These are phyloP conservation scores for Capsella rubella DNA, from an alignment of 441 rosid genomes.

Conservation along the genomic window DNA sequence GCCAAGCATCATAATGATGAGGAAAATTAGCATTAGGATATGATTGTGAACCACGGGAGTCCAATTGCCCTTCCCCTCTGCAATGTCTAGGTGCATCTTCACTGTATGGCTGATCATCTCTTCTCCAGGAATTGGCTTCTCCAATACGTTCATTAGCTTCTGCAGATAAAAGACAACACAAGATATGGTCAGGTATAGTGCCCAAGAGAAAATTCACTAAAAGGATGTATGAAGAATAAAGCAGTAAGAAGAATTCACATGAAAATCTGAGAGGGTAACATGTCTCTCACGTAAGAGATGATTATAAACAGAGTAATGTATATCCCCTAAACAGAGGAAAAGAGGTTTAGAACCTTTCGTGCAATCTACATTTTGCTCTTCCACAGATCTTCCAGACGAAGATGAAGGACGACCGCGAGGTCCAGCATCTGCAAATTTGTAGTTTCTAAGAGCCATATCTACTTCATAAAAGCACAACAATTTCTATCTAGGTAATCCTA, in stretches of 20 bases:
- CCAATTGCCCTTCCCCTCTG: slow-evolving; percentile 76
- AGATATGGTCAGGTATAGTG: slow-evolving; percentile 16
- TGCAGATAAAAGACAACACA: slow-evolving; percentile 41
- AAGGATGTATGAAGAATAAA: slow-evolving; percentile 7
- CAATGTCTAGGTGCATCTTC: slow-evolving; percentile 67
- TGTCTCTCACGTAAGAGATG: slow-evolving; percentile 18
- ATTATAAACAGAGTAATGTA: slow-evolving; percentile 7
- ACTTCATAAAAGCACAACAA: slow-evolving; percentile 24
- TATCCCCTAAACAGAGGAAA: slow-evolving; percentile 23
- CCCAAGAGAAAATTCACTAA: slow-evolving; percentile 14
- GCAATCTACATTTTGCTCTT: slow-evolving; percentile 57
- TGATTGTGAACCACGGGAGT: slow-evolving; percentile 65
- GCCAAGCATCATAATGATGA: slow-evolving; percentile 82
- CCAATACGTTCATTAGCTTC: slow-evolving; percentile 52
- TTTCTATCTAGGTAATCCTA: slow-evolving; percentile 23
- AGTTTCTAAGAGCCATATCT: slow-evolving; percentile 34
- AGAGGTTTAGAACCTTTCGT: slow-evolving; percentile 51
- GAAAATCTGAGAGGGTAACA: slow-evolving; percentile 23
- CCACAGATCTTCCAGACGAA: slow-evolving; percentile 57
- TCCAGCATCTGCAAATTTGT: slow-evolving; percentile 60
- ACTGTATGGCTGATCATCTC: slow-evolving; percentile 57
- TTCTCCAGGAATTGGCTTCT: slow-evolving; percentile 67
- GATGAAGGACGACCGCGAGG: slow-evolving; percentile 63
- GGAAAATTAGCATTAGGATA: slow-evolving; percentile 66
- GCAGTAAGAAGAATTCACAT: slow-evolving; percentile 23